Conservation (phyloP, 2,329 filamentous ascomycete genomes). For the Verticillium tricorpus region DNA sequence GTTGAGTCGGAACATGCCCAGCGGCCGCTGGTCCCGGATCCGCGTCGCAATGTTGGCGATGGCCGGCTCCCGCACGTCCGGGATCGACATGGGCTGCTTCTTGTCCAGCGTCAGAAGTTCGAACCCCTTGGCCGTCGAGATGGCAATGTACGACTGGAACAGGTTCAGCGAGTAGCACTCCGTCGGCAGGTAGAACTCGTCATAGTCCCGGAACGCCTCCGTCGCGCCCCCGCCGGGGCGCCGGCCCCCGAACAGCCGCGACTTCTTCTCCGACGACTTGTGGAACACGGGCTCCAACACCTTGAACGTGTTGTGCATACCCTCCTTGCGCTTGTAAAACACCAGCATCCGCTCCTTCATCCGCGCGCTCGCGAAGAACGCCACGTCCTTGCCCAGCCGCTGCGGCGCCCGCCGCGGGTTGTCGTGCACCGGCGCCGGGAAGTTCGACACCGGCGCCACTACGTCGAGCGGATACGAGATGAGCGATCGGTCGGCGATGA, state of each 20-base stretch:
- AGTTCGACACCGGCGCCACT: slow-evolving; percentile 61
- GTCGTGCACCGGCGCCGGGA: slow-evolving; percentile 60
- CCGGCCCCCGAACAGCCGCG: slow-evolving; percentile 60
- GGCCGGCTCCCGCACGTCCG: slow-evolving; percentile 73
- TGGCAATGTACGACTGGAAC: slow-evolving; percentile 90
- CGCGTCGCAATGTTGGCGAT: slow-evolving; percentile 82
- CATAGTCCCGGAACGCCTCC: slow-evolving; percentile 96
- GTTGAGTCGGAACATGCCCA: slow-evolving; percentile 95
- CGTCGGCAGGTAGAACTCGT: slow-evolving; percentile 96
- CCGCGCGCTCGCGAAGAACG: slow-evolving; percentile 90
- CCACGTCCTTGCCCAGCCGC: slow-evolving; percentile 86
- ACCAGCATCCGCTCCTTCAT: slow-evolving; percentile 97
- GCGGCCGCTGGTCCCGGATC: slow-evolving; percentile 75
- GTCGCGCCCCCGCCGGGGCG: slow-evolving; percentile 64
- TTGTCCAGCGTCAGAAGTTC: slow-evolving; percentile 97
- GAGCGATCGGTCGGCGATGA: slow-evolving; percentile 86
- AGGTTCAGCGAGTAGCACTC: slow-evolving; percentile 95
- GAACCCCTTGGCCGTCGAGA: slow-evolving; percentile 86
- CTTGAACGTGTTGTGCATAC: slow-evolving; percentile 90
- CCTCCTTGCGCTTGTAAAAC: slow-evolving; percentile 96
- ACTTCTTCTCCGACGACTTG: slow-evolving; percentile 81
- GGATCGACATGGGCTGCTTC: slow-evolving; percentile 91
- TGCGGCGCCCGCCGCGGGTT: slow-evolving; percentile 83
- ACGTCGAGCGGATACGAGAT: slow-evolving; percentile 93
- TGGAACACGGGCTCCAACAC: slow-evolving; percentile 94